These are phyloP conservation scores for Saksenaea vasiformis DNA, from an alignment of 371 early-diverging fungal species.

Conservation along the genomic window DNA sequence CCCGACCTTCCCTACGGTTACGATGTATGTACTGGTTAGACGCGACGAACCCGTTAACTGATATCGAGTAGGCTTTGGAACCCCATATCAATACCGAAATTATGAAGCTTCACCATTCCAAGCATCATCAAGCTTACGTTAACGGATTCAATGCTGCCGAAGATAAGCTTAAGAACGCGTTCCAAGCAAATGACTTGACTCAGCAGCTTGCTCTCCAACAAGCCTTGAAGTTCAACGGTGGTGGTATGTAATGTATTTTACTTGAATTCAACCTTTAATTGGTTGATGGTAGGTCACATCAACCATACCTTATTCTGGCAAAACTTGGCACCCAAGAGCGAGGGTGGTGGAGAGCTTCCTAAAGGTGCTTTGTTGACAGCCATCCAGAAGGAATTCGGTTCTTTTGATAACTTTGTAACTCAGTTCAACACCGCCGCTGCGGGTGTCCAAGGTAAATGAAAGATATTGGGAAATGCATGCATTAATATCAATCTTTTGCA, in stretches of 20 bases:
- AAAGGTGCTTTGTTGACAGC: constrained; percentile 67
- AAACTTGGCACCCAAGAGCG: constrained; percentile 83
- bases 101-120: constrained; percentile 95
- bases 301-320: constrained; percentile 98
- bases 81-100: constrained; percentile 93
- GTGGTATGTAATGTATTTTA: constrained; percentile 58
- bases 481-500: not conserved
- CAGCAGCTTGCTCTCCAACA: constrained; percentile 78
- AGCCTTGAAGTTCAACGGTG: constrained; percentile 92
- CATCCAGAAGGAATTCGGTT: constrained; percentile 87
- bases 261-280: not conserved
- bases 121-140: constrained; percentile 92
- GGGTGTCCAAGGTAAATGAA: constrained; percentile 78
- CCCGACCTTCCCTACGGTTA: constrained; percentile 79
- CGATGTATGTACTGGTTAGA: constrained; percentile 42
- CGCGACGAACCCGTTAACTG: not conserved
- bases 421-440: constrained; percentile 84
- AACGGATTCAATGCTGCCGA: constrained; percentile 59
- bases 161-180: constrained; percentile 75
- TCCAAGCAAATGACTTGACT: constrained; percentile 69
- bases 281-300: constrained; percentile 75
- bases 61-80: constrained; percentile 76
- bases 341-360: constrained; percentile 75
- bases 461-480: not conserved
- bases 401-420: constrained; percentile 80